Percentiles rank a stretch among this genome's conserved stretches.
These are phyloP conservation scores for Colletotrichum coccodes DNA, from an alignment of 2,329 filamentous ascomycete species.

Conservation along the genomic window DNA sequence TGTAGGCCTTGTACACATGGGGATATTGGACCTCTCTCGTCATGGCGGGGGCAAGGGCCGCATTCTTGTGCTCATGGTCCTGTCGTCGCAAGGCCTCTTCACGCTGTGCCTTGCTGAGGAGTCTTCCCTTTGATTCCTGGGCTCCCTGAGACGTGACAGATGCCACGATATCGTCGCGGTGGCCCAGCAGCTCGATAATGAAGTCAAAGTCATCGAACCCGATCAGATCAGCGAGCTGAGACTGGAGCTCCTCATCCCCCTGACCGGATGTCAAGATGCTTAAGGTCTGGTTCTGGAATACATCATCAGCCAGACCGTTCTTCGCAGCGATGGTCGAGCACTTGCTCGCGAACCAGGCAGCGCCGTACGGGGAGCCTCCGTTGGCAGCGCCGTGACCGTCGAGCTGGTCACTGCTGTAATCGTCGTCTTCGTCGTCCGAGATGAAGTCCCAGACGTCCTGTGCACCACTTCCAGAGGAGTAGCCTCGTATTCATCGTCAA, in stretches of 20 bases:
- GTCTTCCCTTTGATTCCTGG: slow-evolving; percentile 54
- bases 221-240: slow-evolving; percentile 86
- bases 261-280: slow-evolving; percentile 76
- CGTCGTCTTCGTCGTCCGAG: slow-evolving; percentile 76
- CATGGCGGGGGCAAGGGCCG: slow-evolving; percentile 75
- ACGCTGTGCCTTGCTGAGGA: slow-evolving; percentile 81
- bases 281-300: slow-evolving; percentile 82
- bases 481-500: slow-evolving; percentile 72
- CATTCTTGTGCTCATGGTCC: slow-evolving; percentile 86
- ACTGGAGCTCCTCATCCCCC: slow-evolving; percentile 89
- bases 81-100: slow-evolving; percentile 80
- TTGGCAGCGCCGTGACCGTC: slow-evolving; percentile 47
- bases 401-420: slow-evolving; percentile 65
- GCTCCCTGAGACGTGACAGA: slow-evolving; percentile 47
- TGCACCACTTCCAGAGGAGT: slow-evolving; percentile 68
- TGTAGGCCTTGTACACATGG: slow-evolving; percentile 88
- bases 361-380: slow-evolving; percentile 57
- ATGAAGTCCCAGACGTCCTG: slow-evolving; percentile 96
- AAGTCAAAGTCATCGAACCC: slow-evolving; percentile 95
- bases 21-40: slow-evolving; percentile 84
- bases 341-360: slow-evolving; percentile 76
- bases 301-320: slow-evolving; percentile 72
- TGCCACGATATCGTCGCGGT: slow-evolving; percentile 75
- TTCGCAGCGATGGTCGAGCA: slow-evolving; percentile 75
- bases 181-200: slow-evolving; percentile 87